Evolutionary conservation across 2,329 filamentous ascomycete species (phyloP).

Genomic region (Aspergillus intermedius): DNA sequence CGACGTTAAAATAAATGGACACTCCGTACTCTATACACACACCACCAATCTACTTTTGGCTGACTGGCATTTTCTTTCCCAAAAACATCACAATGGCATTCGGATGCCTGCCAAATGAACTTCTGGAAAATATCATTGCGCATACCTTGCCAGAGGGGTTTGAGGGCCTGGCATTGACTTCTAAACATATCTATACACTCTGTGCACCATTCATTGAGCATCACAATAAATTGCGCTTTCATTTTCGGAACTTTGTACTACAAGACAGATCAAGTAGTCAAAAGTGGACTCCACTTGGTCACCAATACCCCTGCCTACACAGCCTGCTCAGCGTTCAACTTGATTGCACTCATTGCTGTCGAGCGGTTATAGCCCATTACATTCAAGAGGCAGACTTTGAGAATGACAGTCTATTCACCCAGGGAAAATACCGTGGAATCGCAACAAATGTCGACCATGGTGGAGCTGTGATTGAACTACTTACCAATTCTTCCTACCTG

Average conservation of each 20-base stretch:
- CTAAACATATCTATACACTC: slow-evolving; percentile 13
- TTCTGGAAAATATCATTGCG: slow-evolving; percentile 13
- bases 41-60: neutral
- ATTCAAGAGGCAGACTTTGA: slow-evolving; percentile 14
- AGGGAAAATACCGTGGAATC: slow-evolving; percentile 2
- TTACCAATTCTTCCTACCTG: slow-evolving; percentile 15
- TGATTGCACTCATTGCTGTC: slow-evolving; percentile 15
- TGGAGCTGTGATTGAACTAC: slow-evolving; percentile 12
- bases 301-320: slow-evolving; percentile 1
- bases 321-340: slow-evolving; percentile 12
- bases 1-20: neutral
- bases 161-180: slow-evolving; percentile 18
- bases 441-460: slow-evolving; percentile 10
- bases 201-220: slow-evolving; percentile 15
- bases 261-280: slow-evolving; percentile 4
- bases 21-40: neutral
- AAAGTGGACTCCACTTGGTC: slow-evolving; percentile 1
- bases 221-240: slow-evolving; percentile 17
- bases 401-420: slow-evolving; percentile 5
- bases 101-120: slow-evolving; percentile 7
- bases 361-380: slow-evolving; percentile 17
- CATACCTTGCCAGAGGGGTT: slow-evolving; percentile 15
- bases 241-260: slow-evolving; percentile 14
- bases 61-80: too few species aligned
- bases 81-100: too few species aligned